Evolutionary conservation across 164 flowering plant genomes (phyloP), one percentile per base, ranked within the genome.

Genomic region (Aristolochia fimbriata): DNA sequence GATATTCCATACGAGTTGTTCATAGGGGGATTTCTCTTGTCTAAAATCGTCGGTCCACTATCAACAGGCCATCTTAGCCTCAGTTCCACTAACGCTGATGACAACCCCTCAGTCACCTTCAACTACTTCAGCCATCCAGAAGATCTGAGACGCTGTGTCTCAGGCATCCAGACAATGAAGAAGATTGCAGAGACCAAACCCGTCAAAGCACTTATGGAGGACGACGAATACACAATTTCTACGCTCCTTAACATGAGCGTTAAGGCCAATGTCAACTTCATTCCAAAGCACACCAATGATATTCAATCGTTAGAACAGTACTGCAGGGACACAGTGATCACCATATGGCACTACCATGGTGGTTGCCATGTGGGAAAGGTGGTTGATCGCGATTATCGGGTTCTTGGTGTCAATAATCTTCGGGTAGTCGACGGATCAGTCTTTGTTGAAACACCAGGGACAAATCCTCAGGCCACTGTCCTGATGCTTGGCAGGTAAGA

Each of bases 281-380:
- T 86, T 19, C 99, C 97, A 0, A 83, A 70, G 59, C 88, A 87
- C 19, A 65, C 80, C 41, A 84, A 91, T 37, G 86, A 82, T 70
- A 77, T 91, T 2, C 66, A 69, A 58, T 80, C 84, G 2, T 22
- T 91, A 7, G 81, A 80, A 73, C 97, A 87, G 76, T 89, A 82
- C 64, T 89, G 97, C 69, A 82, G 60, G 64, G 97, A 90, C 80
- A 85, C 97, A 8, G 88, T 90, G 33, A 69, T 83, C 74, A 85
- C 94, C 25, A 85, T 90, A 22, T 90, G 97, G 97, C 97, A 90
- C 55, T 90, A 87, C 67, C 97, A 90, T 66, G 94, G 97, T 10
- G 97, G 97, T 1, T 82, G 88, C 63, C 86, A 80, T 43, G 80
- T 83, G 2, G 85, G 86, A 46, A 73, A 74, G 73, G 97, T 90